phyloP scores from a whole-genome alignment of 176 grass and related monocot species.

The Eremochloa ophiuroides region DNA sequence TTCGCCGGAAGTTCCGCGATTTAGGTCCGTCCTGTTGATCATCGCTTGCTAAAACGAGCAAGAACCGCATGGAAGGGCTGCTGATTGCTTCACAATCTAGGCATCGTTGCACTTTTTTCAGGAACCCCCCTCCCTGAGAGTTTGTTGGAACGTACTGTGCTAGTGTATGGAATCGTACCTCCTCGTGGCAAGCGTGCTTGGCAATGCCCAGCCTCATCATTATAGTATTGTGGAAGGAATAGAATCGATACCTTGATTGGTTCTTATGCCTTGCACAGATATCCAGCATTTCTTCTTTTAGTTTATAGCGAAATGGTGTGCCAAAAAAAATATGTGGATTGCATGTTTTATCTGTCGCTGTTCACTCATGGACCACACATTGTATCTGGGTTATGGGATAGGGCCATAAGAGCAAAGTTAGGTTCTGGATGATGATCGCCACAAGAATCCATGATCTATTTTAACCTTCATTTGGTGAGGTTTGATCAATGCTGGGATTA shows the following conservation, averaged over 20 bases:
- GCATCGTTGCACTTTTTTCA: background rate
- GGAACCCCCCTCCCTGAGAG: background rate
- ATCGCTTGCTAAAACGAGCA: background rate
- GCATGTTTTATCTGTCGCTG: background rate
- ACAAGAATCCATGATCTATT: background rate
- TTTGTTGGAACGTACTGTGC: background rate
- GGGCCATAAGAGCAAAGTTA: background rate
- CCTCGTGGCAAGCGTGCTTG: background rate
- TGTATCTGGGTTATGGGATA: constrained; percentile 9
- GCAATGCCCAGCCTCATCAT: background rate
- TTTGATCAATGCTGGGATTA: background rate
- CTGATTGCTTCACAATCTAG: background rate
- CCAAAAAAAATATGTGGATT: too few species aligned
- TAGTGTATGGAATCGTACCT: background rate
- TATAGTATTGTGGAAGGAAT: background rate
- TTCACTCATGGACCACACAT: background rate
- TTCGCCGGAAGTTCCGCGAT: background rate
- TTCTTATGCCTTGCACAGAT: background rate
- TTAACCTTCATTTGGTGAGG: background rate
- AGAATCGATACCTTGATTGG: background rate
- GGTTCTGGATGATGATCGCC: background rate
- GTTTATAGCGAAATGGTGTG: too few species aligned
- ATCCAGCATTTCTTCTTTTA: too few species aligned
- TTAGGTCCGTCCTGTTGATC: background rate
- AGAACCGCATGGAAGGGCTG: background rate